phyloP scores from a whole-genome alignment of 2,329 filamentous ascomycete genomes.

The Aquanectria penicillioides region DNA sequence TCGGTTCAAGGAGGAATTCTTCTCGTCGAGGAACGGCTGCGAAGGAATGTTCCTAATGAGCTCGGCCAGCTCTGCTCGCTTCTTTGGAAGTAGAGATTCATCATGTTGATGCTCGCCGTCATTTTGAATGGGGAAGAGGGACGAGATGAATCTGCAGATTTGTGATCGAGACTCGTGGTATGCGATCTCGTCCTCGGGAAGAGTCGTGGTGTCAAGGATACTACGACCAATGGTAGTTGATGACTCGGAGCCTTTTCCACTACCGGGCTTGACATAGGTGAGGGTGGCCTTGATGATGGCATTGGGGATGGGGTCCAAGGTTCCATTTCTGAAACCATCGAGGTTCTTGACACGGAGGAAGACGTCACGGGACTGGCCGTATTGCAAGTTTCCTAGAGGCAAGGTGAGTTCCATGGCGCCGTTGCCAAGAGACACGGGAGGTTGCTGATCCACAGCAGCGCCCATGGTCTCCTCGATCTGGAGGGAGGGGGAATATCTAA shows the following conservation, averaged over 20 bases:
- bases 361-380: conserved; percentile 69
- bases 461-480: conserved; percentile 53
- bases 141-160: conserved; percentile 61
- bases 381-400: conserved; percentile 64
- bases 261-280: conserved; percentile 44
- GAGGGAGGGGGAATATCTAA: conserved; percentile 52
- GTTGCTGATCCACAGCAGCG: conserved; percentile 49
- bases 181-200: conserved; percentile 50
- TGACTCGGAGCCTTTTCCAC: no score
- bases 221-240: conserved; percentile 24
- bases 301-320: not conserved
- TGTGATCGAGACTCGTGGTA: conserved; percentile 63
- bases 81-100: not conserved
- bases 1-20: conserved; percentile 58
- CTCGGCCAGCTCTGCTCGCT: conserved; percentile 37
- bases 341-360: conserved; percentile 52
- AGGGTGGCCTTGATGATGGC: conserved; percentile 48
- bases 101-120: conserved; percentile 45
- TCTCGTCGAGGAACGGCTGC: conserved; percentile 45
- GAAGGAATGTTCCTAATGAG: conserved; percentile 51
- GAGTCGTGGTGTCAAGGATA: conserved; percentile 29
- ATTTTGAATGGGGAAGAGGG: conserved; percentile 50
- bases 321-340: conserved; percentile 9
- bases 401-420: conserved; percentile 48
- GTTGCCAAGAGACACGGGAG: conserved; percentile 32